Evolutionary conservation across 805 yeast genomes (phyloP).

Genomic region (Myxozyma monticola): DNA sequence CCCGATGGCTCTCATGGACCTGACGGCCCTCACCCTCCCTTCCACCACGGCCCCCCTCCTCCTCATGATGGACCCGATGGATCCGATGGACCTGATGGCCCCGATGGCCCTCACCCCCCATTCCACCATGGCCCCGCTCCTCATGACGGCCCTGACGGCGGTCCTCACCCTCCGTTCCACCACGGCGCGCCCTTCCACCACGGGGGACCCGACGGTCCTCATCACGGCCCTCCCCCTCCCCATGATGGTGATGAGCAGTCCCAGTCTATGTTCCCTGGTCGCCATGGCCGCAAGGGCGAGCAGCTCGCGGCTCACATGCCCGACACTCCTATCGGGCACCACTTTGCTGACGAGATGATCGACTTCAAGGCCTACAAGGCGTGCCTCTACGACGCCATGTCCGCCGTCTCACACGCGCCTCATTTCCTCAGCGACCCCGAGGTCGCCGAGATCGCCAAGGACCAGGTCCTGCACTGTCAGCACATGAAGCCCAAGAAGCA

Average conservation of each 20-base stretch:
- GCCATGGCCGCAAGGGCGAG: neutral
- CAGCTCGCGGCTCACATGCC: neutral
- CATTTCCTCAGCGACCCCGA: neutral
- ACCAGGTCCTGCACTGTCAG: neutral
- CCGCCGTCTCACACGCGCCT: neutral
- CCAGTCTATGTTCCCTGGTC: neutral
- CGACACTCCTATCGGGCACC: neutral
- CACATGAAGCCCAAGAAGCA: neutral
- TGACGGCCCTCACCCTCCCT: neutral
- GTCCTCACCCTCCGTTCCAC: neutral
- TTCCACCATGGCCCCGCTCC: neutral
- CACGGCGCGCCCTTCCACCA: neutral
- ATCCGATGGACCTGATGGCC: neutral
- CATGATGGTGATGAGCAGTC: neutral
- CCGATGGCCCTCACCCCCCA: neutral
- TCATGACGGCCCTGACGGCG: neutral
- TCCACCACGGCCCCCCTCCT: neutral
- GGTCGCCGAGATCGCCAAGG: neutral
- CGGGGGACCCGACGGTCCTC: neutral
- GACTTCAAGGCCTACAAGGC: constrained; percentile 1
- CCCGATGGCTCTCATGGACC: neutral
- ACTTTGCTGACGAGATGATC: neutral
- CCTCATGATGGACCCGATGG: neutral
- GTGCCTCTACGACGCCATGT: neutral
- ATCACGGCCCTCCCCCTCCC: neutral